Conservation (phyloP, 176 grass and related monocot species). For the Eleusine coracana region DNA sequence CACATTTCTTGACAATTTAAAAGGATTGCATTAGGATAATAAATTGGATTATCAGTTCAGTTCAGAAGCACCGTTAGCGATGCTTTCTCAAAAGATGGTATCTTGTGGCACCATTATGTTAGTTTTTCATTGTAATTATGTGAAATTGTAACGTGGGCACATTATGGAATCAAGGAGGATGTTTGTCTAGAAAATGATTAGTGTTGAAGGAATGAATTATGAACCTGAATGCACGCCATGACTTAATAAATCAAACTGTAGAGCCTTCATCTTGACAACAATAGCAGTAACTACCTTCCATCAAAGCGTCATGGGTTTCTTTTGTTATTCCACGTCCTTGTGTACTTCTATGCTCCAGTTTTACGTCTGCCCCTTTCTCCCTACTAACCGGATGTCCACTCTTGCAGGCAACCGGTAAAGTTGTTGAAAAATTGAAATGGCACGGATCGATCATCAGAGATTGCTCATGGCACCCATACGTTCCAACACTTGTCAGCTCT, state of each 20-base stretch:
- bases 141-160: background rate
- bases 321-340: background rate
- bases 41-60: background rate
- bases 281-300: background rate
- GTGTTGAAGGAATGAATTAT: background rate
- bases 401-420: slow-evolving; percentile 56
- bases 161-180: background rate
- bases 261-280: background rate
- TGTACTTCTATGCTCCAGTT: background rate
- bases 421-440: slow-evolving; percentile 56
- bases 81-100: background rate
- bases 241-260: background rate
- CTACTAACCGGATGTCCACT: background rate
- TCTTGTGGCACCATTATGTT: background rate
- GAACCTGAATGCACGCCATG: background rate
- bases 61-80: background rate
- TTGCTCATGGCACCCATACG: slow-evolving; percentile 70
- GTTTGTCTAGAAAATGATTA: background rate
- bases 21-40: background rate
- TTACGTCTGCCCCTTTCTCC: too few species aligned
- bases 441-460: slow-evolving; percentile 61
- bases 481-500: slow-evolving; percentile 69
- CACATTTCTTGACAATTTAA: background rate
- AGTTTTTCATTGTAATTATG: background rate
- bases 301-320: background rate